Percentiles rank a stretch among this genome's conserved stretches.
These are phyloP conservation scores for Neolentinus lepideus DNA, from an alignment of 1,284 basidiomycete genomes.

Conservation along the genomic window DNA sequence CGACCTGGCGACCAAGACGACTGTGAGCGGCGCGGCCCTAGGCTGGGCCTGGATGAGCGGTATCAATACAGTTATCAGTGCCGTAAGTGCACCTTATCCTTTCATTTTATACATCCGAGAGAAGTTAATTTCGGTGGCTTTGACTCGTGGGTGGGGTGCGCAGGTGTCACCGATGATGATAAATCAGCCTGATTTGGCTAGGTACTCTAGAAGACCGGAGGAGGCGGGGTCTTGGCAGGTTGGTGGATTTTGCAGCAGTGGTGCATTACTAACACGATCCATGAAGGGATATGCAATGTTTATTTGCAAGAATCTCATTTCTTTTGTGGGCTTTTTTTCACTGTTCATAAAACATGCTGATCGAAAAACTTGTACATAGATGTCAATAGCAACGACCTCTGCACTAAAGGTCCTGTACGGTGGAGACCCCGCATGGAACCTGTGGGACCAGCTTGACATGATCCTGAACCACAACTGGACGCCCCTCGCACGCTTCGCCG, in stretches of 20 bases:
- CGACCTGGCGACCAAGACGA: constrained; percentile 1
- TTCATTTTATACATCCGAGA: background rate
- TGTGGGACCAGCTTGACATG: constrained; percentile 1
- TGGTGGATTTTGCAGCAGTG: no score
- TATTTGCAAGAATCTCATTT: constrained; percentile 1
- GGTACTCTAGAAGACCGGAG: background rate
- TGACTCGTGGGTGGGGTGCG: background rate
- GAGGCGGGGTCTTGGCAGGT: constrained; percentile 1
- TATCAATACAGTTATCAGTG: background rate
- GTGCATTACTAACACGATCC: background rate
- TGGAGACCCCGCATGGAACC: background rate
- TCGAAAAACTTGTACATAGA: background rate
- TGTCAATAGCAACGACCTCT: constrained; percentile 3
- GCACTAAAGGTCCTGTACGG: constrained; percentile 1
- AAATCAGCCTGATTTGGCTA: constrained; percentile 2
- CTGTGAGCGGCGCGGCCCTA: background rate
- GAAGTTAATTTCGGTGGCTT: background rate
- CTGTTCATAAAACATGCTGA: background rate
- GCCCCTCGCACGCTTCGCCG: background rate
- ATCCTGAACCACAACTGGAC: constrained; percentile 2
- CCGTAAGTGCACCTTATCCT: background rate
- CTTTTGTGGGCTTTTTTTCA: background rate
- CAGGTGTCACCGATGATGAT: constrained; percentile 3
- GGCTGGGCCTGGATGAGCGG: constrained; percentile 3
- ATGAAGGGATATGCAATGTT: constrained; percentile 3